phyloP scores from a whole-genome alignment of 129 eudicot genomes.

The Ambrosia artemisiifolia region DNA sequence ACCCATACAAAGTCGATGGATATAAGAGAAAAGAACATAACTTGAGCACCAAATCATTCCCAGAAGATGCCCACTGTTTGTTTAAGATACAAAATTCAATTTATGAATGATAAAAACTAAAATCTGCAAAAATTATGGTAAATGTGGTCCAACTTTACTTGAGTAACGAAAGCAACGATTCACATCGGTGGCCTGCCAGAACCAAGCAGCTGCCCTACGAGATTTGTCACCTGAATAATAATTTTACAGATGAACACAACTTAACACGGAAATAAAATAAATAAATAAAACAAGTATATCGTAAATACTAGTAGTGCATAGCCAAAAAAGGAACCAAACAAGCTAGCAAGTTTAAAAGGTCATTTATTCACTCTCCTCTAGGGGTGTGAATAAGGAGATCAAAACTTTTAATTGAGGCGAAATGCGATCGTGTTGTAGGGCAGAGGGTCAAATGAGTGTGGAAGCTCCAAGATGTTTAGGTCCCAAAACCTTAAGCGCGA shows the following conservation, averaged over 20 bases:
- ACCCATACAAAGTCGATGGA: background rate
- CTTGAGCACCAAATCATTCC: slow-evolving; percentile 12
- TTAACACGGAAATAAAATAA: background rate
- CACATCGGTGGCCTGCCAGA: slow-evolving; percentile 43
- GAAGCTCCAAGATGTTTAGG: no score
- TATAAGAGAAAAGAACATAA: background rate
- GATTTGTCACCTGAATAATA: slow-evolving; percentile 57
- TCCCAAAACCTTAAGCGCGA: no score
- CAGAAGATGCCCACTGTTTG: slow-evolving; percentile 20
- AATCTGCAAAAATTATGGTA: slow-evolving; percentile 15
- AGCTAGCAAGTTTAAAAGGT: no score
- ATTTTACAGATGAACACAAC: background rate
- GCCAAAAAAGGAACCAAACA: background rate
- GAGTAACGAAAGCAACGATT: background rate
- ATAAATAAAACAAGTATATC: no score
- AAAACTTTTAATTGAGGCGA: no score
- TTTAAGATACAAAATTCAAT: slow-evolving; percentile 15
- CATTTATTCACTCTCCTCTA: no score
- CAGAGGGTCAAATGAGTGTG: no score
- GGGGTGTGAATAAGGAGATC: no score
- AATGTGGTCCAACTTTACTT: slow-evolving; percentile 12
- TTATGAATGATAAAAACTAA: slow-evolving; percentile 8
- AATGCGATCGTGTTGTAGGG: no score
- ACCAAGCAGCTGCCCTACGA: slow-evolving; percentile 61
- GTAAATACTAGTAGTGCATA: no score